Evolutionary conservation across 2,329 filamentous ascomycete genomes (phyloP), one percentile per base, ranked within the genome.

Genomic region (Endocalyx cinctus): DNA sequence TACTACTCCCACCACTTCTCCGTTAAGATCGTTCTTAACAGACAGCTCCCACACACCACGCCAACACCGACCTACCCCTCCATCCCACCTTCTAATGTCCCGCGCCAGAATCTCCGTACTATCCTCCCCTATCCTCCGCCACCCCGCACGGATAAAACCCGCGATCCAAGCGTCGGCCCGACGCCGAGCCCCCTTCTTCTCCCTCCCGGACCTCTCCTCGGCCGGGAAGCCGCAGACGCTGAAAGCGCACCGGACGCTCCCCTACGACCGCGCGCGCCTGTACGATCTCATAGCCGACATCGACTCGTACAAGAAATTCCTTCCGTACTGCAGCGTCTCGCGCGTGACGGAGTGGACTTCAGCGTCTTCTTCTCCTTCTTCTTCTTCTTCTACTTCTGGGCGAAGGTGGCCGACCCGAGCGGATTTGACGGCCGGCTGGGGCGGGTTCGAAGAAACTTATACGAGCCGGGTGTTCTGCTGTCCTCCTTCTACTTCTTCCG

Each of bases 251-350:
- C 84, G 87, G 41, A 83, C 73, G 4, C 81, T 97, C 11, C 84
- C 85, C 11, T 94, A 94, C 68, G 65, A 80, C 1, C 68, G 79
- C 19, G 52, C 62, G 5, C 69, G 77, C 2, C 79, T 98, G 48
- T 98, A 92, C 75, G 70, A 72, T 46, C 74, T 96, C 34, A 89
- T 98, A 59, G 80, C 88, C 63, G 87, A 96, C 61, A 80, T 98
- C 45, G 77, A 87, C 59, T 79, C 78, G 43, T 98, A 98, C 74
- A 69, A 74, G 23, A 59, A 69, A 45, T 98, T 97, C 70, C 77
- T 98, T n/a, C 92, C 92, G 10, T 96, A 94, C 73, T 94, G 90
- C 64, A 74, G 77, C 27, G 70, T 69, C 28, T 89, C 85, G 23
- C 74, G 70, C 40, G 87, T 97, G 25, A 95, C 87, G 2, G 69